Percentiles rank a stretch among this genome's conserved stretches.
Evolutionary conservation across 257 asterid genomes (phyloP).

Genomic region (Solanum ossicruentum): DNA sequence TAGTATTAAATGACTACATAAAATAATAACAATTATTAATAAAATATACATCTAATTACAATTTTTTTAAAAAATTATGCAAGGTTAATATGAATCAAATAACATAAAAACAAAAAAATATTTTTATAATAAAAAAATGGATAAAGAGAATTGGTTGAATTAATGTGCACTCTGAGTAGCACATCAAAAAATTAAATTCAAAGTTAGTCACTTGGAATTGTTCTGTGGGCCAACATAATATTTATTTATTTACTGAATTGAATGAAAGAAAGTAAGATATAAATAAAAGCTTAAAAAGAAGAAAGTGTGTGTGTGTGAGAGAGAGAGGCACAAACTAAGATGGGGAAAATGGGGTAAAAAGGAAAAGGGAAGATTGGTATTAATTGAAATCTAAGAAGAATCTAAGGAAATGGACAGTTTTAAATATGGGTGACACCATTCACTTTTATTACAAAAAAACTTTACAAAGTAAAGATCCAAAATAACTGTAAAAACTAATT

Average conservation of each 20-base stretch:
- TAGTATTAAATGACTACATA: too few species aligned
- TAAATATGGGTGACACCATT: not conserved
- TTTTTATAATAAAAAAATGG: not conserved
- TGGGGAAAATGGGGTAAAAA: not conserved
- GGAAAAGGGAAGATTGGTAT: not conserved
- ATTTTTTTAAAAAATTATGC: too few species aligned
- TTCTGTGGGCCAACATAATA: not conserved
- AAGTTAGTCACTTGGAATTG: not conserved
- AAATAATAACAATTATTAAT: too few species aligned
- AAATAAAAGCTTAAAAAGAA: not conserved
- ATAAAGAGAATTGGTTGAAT: not conserved
- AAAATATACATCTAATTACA: too few species aligned
- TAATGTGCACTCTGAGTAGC: not conserved
- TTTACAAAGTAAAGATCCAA: slow-evolving; percentile 1
- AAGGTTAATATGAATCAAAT: too few species aligned
- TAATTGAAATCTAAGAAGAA: slow-evolving; percentile 7
- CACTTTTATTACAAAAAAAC: not conserved
- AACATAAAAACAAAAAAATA: not conserved
- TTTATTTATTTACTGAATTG: not conserved
- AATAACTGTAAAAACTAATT: slow-evolving; percentile 10
- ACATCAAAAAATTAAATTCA: not conserved
- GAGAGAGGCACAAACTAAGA: not conserved
- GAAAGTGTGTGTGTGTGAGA: not conserved
- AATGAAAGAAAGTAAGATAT: not conserved
- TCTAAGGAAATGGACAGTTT: not conserved